A percentile compares a stretch with the other conserved stretches of the same genome.
phyloP scores from a whole-genome alignment of 2,329 filamentous ascomycete species.

The Paecilomyces sp. region DNA sequence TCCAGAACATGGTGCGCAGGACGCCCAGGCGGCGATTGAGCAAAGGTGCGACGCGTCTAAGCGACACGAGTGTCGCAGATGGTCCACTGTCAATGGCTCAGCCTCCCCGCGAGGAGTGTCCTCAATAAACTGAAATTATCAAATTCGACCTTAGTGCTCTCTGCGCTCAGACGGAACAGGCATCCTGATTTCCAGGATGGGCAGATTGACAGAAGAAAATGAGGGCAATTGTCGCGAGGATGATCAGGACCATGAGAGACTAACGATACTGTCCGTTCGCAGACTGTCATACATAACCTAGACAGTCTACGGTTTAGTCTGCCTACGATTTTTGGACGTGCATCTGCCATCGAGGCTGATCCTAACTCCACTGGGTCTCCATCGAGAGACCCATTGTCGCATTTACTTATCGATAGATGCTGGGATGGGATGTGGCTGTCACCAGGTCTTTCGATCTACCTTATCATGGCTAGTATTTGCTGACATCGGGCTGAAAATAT shows the following conservation, averaged over 20 bases:
- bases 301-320: background rate
- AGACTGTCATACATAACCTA: background rate
- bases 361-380: background rate
- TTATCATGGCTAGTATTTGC: background rate
- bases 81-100: background rate
- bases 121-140: background rate
- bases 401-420: background rate
- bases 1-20: background rate
- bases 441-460: background rate
- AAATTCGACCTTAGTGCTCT: background rate
- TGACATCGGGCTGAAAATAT: background rate
- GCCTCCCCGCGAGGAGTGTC: background rate
- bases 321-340: background rate
- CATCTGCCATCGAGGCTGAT: background rate
- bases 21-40: background rate
- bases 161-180: background rate
- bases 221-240: background rate
- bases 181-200: background rate
- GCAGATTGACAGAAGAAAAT: background rate
- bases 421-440: background rate
- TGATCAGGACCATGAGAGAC: background rate
- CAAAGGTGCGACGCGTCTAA: background rate
- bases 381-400: background rate
- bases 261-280: background rate
- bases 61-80: background rate